Base-by-base conservation (phyloP, 2,329 filamentous ascomycete genomes). In the Talaromyces sp. region DNA sequence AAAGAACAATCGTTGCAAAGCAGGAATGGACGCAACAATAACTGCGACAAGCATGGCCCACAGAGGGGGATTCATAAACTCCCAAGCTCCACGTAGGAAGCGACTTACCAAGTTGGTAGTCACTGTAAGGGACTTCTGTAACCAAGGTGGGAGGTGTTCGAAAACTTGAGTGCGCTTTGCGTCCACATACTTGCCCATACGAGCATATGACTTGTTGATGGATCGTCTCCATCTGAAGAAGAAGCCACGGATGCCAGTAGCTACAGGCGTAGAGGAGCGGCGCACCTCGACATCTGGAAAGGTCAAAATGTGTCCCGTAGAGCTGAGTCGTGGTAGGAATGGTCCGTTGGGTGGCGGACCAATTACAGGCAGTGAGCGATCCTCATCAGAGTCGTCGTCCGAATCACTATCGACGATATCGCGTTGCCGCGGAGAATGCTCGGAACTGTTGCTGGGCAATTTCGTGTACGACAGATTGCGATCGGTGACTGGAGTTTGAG, bases 41-140 rank as follows among this genome's bases (percentile, higher is more conserved):
- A 98, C 88, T n/a, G 95, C 91, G 42, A 88, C 81, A 37, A 98
- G 80, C 95, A 99, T 98, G 33, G 95, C 93, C 92, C 93, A 98
- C 28, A 99, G 86, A 0, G 95, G 95, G 46, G 95, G 93, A 77
- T 98, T 98, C 93, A 99, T 98, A 75, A 97, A 96, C 55, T 90
- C 89, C 90, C 90, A 95, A 12, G 93, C 74, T 59, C 92, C 92
- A 56, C 77, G 78, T 68, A 85, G 77, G 68, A 91, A 88, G 66
- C 74, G 84, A 75, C 68, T 69, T 33, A 79, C 60, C 46, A 74
- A 77, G 35, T 71, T 74, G 50, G 74, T 78, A 18, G 79, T 66
- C 25, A 74, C 78, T 9, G 79, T 75, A 3, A 87, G 70, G 6
- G 72, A 67, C 58, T 77, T 82, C 69, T 88, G 86, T 0, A 85